These are phyloP conservation scores for Graphilbum sp. DNA, from an alignment of 2,329 filamentous ascomycete species.

Conservation along the genomic window DNA sequence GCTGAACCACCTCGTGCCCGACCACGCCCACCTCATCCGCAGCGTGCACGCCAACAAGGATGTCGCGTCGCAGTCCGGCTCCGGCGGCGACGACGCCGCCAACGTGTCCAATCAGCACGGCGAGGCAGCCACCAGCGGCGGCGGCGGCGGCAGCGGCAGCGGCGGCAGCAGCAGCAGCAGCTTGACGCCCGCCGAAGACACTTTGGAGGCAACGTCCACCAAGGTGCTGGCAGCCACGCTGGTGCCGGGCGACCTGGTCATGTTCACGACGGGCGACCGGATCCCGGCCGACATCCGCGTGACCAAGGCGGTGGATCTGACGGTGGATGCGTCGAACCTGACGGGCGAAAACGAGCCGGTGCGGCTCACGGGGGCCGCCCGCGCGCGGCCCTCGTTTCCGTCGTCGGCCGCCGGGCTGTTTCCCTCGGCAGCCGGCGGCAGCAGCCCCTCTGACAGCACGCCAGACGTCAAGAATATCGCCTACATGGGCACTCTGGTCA, in stretches of 20 bases:
- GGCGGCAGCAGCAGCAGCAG: conserved; percentile 23
- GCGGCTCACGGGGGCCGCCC: conserved; percentile 52
- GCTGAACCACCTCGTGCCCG: conserved; percentile 81
- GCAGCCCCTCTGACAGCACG: conserved; percentile 24
- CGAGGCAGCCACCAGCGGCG: neutral
- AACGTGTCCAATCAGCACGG: too few species aligned
- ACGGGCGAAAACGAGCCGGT: conserved; percentile 96
- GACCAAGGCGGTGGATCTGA: conserved; percentile 73
- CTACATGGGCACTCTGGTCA: conserved; percentile 94
- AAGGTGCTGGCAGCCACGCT: conserved; percentile 78
- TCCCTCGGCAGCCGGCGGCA: conserved; percentile 5
- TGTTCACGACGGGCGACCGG: conserved; percentile 90
- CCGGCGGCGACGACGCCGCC: conserved; percentile 9
- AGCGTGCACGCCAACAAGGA: conserved; percentile 15
- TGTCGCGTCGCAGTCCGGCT: conserved; percentile 27
- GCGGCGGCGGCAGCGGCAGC: conserved; percentile 9
- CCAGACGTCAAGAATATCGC: conserved; percentile 80
- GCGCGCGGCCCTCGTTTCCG: conserved; percentile 13
- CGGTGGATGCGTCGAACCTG: conserved; percentile 91
- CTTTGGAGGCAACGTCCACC: conserved; percentile 55
- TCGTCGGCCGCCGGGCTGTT: conserved; percentile 2
- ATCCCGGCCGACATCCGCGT: conserved; percentile 94
- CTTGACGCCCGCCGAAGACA: conserved; percentile 44
- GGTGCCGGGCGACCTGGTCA: conserved; percentile 80
- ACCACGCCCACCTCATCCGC: conserved; percentile 88